These are phyloP conservation scores for Kodamaea derodonti DNA, from an alignment of 1,139 yeast species.

Conservation along the genomic window DNA sequence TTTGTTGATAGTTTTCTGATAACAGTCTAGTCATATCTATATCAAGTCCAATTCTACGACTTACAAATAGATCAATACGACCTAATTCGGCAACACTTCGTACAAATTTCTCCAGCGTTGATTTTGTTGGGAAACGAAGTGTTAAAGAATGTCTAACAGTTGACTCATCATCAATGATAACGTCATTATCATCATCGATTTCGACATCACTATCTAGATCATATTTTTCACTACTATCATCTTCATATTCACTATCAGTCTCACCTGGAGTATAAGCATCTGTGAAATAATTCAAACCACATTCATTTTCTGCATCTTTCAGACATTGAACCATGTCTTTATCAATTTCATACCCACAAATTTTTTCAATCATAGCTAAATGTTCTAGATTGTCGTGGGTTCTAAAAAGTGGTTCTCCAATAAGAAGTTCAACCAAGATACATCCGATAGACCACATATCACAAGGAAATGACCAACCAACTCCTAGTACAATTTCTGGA, in stretches of 20 bases:
- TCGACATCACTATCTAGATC: conserved; percentile 19
- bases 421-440: conserved; percentile 81
- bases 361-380: conserved; percentile 88
- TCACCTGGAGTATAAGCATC: conserved; percentile 18
- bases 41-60: conserved; percentile 36
- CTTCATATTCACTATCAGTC: conserved; percentile 18
- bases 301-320: conserved; percentile 38
- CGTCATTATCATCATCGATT: conserved; percentile 19
- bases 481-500: conserved; percentile 90
- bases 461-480: conserved; percentile 90
- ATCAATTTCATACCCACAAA: conserved; percentile 47
- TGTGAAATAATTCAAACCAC: conserved; percentile 41
- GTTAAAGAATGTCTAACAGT: conserved; percentile 23
- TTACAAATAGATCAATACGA: conserved; percentile 47
- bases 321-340: conserved; percentile 34
- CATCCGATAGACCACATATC: conserved; percentile 98
- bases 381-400: conserved; percentile 95
- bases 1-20: conserved; percentile 39
- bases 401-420: conserved; percentile 94
- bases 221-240: conserved; percentile 29
- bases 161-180: conserved; percentile 30
- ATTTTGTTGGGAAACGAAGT: conserved; percentile 31
- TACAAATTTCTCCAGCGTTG: conserved; percentile 46
- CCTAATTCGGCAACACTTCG: conserved; percentile 50
- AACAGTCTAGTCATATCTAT: conserved; percentile 40